Base-by-base conservation (phyloP, 345 rosid genomes). In the Chamaenerion angustifolium region DNA sequence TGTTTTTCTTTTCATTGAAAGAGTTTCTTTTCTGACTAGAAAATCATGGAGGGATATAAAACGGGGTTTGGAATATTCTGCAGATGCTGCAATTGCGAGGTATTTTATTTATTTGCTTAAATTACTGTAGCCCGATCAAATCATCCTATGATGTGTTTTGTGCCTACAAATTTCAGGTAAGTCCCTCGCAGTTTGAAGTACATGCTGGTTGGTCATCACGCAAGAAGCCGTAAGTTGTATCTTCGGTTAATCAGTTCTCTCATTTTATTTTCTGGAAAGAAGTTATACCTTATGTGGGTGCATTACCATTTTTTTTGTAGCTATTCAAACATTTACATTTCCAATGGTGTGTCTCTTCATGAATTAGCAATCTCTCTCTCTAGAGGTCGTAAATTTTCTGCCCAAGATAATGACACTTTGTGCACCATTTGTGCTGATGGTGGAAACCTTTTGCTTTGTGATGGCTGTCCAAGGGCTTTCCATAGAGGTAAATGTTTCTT, bases 191-290 rank as follows among this genome's bases (percentile, higher is more conserved):
- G 47, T 92, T 92, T 65, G 98, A 92, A 78, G 89, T 82, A 68
- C 98, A 92, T 78, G 98, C 98, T 68, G 98, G 98, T 65, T 87
- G 96, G 93, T 81, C 95, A 58, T 75, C 98, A 44, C 95, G 96
- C 56, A 77, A 78, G 66, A 87, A 92, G 75, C 95, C 94, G 98
- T 92, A 68, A 79, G 88, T 71, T 42, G 43, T 10, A n/a, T 7
- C 37, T 31, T 31, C 6, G 37, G 37, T 13, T 12, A 10, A 8
- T 10, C 45, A 6, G 40, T 25, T 27, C 8, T 7, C 8, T n/a
- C 27, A 4, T 21, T 41, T 58, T 42, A 8, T 25, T 44, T 50
- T 43, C 27, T 42, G 56, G 12, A 25, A 13, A 13, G n/a, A 12
- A 27, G 41, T 51, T 21, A 11, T 15, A 15, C 37, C 37, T 31